These are phyloP conservation scores for Geotrichum reessii DNA, from an alignment of 1,139 yeast genomes.

Conservation along the genomic window DNA sequence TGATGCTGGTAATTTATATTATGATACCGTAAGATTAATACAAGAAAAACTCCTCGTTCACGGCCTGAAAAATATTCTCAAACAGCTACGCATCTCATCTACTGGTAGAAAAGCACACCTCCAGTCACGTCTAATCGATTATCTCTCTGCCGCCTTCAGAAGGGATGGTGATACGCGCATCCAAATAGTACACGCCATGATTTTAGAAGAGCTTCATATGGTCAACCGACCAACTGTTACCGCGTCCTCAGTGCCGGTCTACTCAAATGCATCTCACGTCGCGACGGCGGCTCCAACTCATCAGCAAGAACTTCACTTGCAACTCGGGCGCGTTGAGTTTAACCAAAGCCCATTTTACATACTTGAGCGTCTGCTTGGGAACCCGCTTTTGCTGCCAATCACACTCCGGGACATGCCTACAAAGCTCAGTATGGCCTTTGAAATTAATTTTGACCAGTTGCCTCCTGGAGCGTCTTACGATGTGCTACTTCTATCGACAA, in stretches of 20 bases:
- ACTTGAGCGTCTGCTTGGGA: slow-evolving; percentile 22
- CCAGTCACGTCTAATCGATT: slow-evolving; percentile 28
- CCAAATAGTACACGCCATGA: slow-evolving; percentile 1
- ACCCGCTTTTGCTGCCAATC: slow-evolving; percentile 25
- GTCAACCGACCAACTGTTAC: background rate
- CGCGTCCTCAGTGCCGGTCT: background rate
- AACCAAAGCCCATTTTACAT: slow-evolving; percentile 32
- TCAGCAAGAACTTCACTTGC: background rate
- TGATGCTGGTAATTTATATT: slow-evolving; percentile 6
- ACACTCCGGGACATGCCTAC: slow-evolving; percentile 23
- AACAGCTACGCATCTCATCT: slow-evolving; percentile 23
- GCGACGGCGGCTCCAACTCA: background rate
- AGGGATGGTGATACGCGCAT: slow-evolving; percentile 9
- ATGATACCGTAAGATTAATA: slow-evolving; percentile 9
- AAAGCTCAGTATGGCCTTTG: slow-evolving; percentile 18
- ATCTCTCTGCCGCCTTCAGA: slow-evolving; percentile 17
- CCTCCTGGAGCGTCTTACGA: background rate
- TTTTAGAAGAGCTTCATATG: slow-evolving; percentile 8
- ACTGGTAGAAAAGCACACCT: slow-evolving; percentile 34
- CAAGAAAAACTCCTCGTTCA: slow-evolving; percentile 27
- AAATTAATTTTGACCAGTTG: background rate
- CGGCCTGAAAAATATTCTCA: slow-evolving; percentile 31
- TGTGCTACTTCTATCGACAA: slow-evolving; percentile 26
- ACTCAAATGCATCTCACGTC: background rate
- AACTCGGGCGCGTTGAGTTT: slow-evolving; percentile 21